Evolutionary conservation across 257 asterid species (phyloP).

Genomic region (Lycium ferocissimum): DNA sequence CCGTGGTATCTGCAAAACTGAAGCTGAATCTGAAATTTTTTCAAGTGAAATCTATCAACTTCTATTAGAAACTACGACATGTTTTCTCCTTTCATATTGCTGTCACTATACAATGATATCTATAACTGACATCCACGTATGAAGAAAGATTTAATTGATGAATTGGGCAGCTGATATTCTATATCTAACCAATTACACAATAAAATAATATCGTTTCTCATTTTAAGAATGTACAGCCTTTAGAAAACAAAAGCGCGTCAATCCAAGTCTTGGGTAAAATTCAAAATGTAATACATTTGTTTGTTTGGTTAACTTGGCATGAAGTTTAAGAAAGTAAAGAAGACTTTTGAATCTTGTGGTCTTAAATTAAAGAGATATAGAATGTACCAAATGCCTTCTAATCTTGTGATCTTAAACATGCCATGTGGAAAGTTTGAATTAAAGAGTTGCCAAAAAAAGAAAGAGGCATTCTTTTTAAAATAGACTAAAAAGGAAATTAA

Average conservation of each 20-base stretch:
- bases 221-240: not conserved
- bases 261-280: no score
- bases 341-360: no score
- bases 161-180: constrained; percentile 2
- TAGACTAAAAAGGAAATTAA: no score
- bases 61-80: not conserved
- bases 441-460: no score
- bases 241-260: constrained; percentile 20
- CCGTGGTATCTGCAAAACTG: not conserved
- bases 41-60: not conserved
- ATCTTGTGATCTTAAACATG: no score
- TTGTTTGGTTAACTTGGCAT: no score
- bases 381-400: no score
- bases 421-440: no score
- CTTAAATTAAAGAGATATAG: no score
- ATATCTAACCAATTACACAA: not conserved
- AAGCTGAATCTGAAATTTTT: not conserved
- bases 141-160: not conserved
- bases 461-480: no score
- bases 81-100: not conserved
- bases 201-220: not conserved
- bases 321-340: no score
- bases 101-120: not conserved
- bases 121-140: not conserved
- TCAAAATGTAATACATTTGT: no score